Evolutionary conservation across 495 filamentous ascomycete species (phyloP), one percentile per base, ranked within the genome.

Genomic region (Cairneyella variabilis): DNA sequence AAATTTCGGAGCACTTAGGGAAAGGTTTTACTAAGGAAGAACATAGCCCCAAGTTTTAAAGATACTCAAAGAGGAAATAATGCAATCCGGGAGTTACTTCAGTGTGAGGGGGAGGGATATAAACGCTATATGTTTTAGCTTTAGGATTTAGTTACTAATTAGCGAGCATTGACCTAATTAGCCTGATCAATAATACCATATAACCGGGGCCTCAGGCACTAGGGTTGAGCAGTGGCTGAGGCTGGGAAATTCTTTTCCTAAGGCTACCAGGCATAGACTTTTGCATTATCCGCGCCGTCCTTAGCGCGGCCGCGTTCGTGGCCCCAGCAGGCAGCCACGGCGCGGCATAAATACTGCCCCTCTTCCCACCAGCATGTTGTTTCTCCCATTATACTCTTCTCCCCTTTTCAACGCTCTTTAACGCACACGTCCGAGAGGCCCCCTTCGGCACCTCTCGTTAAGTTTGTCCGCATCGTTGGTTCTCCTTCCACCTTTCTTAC

Each of bases 1-100:
- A 40, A 39, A 40, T 22, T 51, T 51, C 30, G 22, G 48, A 51
- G 48, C 48, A 51, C 48, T n/a, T n/a, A n/a, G n/a, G n/a, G n/a
- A n/a, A n/a, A n/a, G n/a, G n/a, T n/a, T n/a, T n/a, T n/a, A n/a
- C 28, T 27, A 52, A 28, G 23, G 26, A 52, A 52, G 37, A 52
- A 52, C 26, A 52, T 52, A 52, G 26, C 37, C 27, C 34, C 30
- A 49, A 49, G 30, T 49, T 49, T 49, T 49, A 30, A 49, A 49
- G 46, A 49, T 49, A 12, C 30, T 49, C 17, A 48, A 17, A 56
- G 53, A 43, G 25, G 28, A 56, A 56, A 49, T 22, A 34, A 53
- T 53, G 50, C 32, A 53, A 21, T 53, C 50, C 50, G 50, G 38
- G 50, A 53, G 50, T 53, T 53, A 48, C 41, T 23, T 21, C 49